Evolutionary conservation across 345 rosid species (phyloP).

Genomic region (Pistacia vera): DNA sequence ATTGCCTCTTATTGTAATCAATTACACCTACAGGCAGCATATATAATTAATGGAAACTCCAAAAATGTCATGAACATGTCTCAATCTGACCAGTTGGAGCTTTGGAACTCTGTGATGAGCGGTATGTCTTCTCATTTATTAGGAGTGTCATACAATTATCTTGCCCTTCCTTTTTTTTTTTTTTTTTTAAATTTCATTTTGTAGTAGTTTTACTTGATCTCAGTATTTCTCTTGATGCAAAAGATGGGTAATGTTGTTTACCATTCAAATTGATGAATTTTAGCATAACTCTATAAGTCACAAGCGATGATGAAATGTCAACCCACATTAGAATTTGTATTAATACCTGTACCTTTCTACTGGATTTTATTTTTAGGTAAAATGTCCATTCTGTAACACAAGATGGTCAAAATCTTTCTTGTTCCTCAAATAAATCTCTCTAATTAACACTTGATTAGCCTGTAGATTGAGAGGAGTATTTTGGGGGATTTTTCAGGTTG

Average conservation of each 20-base stretch:
- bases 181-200: not conserved
- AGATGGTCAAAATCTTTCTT: not conserved
- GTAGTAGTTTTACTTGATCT: not conserved
- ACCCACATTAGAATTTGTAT: not conserved
- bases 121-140: slow-evolving; percentile 47
- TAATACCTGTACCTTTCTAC: not conserved
- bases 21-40: slow-evolving; percentile 72
- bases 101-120: slow-evolving; percentile 79
- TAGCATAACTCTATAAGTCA: not conserved
- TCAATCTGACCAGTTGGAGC: slow-evolving; percentile 87
- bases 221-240: not conserved
- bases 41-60: slow-evolving; percentile 90
- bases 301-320: not conserved
- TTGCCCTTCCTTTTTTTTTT: no score
- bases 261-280: not conserved
- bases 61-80: slow-evolving; percentile 96
- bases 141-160: not conserved
- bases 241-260: not conserved
- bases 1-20: slow-evolving; percentile 13
- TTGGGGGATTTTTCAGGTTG: not conserved
- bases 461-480: not conserved
- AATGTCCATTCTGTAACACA: not conserved
- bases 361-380: not conserved
- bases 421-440: not conserved
- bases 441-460: not conserved